Conservation (phyloP, 1,284 basidiomycete species). For the Leccinum fuscescens region DNA sequence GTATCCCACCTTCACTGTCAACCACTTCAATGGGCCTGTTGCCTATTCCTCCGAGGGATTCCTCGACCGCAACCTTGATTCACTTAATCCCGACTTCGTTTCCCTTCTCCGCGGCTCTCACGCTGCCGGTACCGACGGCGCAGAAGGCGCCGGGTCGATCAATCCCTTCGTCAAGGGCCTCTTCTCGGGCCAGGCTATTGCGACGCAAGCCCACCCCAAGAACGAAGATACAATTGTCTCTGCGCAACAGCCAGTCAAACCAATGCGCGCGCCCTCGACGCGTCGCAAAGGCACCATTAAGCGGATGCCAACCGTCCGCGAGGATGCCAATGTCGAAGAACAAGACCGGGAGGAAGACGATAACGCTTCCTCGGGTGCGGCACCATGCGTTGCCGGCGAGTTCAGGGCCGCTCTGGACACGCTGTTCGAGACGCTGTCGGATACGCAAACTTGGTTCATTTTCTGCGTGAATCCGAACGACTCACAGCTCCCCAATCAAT, state of each 20-base stretch:
- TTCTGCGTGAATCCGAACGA: too few species aligned
- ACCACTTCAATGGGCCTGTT: slow-evolving; percentile 89
- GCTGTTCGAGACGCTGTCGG: too few species aligned
- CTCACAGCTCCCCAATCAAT: slow-evolving; percentile 49
- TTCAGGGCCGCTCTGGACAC: too few species aligned
- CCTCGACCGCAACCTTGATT: too few species aligned
- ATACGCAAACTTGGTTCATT: too few species aligned
- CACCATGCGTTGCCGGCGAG: too few species aligned
- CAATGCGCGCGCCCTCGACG: slow-evolving; percentile 83
- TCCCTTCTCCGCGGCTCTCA: too few species aligned
- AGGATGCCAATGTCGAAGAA: slow-evolving; percentile 46
- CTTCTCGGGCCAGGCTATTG: neutral
- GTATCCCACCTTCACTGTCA: slow-evolving; percentile 42
- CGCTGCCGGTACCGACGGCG: too few species aligned
- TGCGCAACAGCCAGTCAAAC: slow-evolving; percentile 86
- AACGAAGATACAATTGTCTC: neutral
- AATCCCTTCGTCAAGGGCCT: slow-evolving; percentile 84
- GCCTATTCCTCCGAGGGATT: too few species aligned
- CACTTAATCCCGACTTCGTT: slow-evolving; percentile 28
- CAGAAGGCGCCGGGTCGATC: slow-evolving; percentile 42
- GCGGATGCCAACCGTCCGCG: slow-evolving; percentile 59
- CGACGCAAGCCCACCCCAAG: neutral
- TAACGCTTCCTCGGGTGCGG: neutral
- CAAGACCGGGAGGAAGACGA: slow-evolving; percentile 57
- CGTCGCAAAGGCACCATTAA: slow-evolving; percentile 73